Evolutionary conservation across 2,329 filamentous ascomycete genomes (phyloP).

Genomic region (Diaporthe batatas): DNA sequence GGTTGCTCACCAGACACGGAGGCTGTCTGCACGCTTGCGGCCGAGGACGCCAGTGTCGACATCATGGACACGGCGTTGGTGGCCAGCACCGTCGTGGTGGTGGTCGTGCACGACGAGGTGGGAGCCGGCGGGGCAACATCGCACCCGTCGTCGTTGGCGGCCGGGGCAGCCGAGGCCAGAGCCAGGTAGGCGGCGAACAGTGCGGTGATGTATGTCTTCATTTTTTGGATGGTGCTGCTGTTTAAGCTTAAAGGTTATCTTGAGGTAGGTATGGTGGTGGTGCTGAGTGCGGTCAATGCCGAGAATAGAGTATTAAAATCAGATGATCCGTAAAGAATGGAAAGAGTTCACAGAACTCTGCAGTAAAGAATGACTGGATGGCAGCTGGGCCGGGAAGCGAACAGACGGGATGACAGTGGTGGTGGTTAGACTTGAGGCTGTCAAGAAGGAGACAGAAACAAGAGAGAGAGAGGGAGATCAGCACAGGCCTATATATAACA

Average conservation of each 20-base stretch:
- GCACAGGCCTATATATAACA: slow-evolving; percentile 29
- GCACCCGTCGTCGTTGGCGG: slow-evolving; percentile 16
- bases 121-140: slow-evolving; percentile 2
- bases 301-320: background rate
- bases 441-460: slow-evolving; percentile 7
- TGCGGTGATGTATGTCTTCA: slow-evolving; percentile 26
- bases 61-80: slow-evolving; percentile 29
- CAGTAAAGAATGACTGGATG: slow-evolving; percentile 33
- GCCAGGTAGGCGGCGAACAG: slow-evolving; percentile 13
- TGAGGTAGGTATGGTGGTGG: background rate
- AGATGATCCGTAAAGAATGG: slow-evolving; percentile 23
- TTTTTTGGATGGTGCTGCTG: slow-evolving; percentile 12
- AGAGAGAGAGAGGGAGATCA: slow-evolving; percentile 32
- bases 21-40: slow-evolving; percentile 19
- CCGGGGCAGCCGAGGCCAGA: slow-evolving; percentile 24
- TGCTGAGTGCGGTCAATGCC: background rate
- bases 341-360: slow-evolving; percentile 38
- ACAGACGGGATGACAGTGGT: slow-evolving; percentile 17
- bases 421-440: slow-evolving; percentile 3
- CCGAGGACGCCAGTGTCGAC: background rate
- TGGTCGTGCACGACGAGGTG: slow-evolving; percentile 29
- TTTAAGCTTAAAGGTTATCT: background rate
- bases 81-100: slow-evolving; percentile 21
- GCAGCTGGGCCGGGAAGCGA: background rate
- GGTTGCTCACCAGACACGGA: slow-evolving; percentile 41